A percentile compares a stretch with the other conserved stretches of the same genome.
Conservation (phyloP, 2,329 filamentous ascomycete species). For the Zymoseptoria ardabiliae region DNA sequence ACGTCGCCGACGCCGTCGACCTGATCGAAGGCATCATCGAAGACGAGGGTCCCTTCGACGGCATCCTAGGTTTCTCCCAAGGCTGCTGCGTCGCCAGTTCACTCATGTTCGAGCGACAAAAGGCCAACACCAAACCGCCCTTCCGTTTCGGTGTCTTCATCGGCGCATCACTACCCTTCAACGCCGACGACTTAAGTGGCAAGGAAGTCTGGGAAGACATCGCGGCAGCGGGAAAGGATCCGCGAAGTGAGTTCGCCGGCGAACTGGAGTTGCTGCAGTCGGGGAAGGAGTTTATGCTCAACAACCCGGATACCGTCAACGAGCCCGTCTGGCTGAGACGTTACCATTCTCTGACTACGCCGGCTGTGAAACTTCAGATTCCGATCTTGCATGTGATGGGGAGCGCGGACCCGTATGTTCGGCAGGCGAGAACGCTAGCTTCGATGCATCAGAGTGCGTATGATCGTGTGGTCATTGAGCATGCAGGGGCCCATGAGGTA, state of each 20-base stretch:
- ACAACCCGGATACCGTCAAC: background rate
- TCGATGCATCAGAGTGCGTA: background rate
- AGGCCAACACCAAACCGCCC: background rate
- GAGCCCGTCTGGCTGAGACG: background rate
- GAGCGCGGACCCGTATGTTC: background rate
- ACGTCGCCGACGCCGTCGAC: background rate
- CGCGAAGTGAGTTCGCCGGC: background rate
- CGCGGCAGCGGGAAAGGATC: background rate
- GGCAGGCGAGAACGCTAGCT: background rate
- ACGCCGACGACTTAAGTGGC: background rate
- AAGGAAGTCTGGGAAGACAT: background rate
- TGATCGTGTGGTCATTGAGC: background rate
- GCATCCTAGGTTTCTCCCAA: background rate
- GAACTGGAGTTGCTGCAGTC: background rate
- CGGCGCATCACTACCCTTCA: background rate
- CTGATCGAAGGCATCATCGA: background rate
- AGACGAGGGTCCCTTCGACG: slow-evolving; percentile 1
- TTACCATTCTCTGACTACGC: background rate
- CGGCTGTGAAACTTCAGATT: background rate
- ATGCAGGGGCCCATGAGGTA: background rate
- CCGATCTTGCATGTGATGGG: background rate
- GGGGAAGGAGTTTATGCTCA: background rate
- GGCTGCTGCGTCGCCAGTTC: background rate
- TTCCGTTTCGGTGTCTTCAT: background rate
- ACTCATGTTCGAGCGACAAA: background rate